Conservation (phyloP, 139 green algal species). For the Monoraphidium neglectum region DNA sequence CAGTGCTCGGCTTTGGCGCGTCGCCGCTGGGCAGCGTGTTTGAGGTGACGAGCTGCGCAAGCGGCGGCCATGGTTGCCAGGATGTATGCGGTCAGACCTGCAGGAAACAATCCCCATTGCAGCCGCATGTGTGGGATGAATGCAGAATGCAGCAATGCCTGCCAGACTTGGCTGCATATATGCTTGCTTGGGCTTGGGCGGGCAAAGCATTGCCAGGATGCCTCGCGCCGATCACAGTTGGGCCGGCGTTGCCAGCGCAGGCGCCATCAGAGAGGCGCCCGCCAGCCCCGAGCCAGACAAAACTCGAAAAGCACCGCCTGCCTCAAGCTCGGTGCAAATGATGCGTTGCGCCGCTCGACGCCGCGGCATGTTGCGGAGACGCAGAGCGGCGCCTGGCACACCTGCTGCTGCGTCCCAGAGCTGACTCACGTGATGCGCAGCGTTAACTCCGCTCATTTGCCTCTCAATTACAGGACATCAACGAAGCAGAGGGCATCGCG, state of each 20-base stretch:
- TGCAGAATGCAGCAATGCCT: no score
- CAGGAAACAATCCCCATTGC: no score
- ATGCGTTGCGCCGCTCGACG: background rate
- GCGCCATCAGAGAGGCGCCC: background rate
- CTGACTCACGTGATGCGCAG: background rate
- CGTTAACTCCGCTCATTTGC: background rate
- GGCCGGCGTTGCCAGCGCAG: background rate
- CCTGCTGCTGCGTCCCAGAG: background rate
- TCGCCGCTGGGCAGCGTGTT: slow-evolving; percentile 91
- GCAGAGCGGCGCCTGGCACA: background rate
- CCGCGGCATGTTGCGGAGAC: background rate
- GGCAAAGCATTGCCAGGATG: no score
- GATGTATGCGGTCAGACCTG: background rate
- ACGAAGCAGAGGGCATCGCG: slow-evolving; percentile 61
- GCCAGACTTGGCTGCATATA: no score
- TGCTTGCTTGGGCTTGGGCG: no score
- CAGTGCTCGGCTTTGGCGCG: slow-evolving; percentile 89
- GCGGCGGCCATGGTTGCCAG: background rate
- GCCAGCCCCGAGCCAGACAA: background rate
- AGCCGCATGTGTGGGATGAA: no score
- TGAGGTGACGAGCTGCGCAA: slow-evolving; percentile 38
- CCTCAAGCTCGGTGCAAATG: background rate
- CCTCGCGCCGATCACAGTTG: no score
- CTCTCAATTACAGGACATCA: slow-evolving; percentile 53
- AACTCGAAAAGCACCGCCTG: background rate